Evolutionary conservation across 352 stramenopile species (phyloP), one percentile per base, ranked within the genome.

Genomic region (Pythium scleroteichum): DNA sequence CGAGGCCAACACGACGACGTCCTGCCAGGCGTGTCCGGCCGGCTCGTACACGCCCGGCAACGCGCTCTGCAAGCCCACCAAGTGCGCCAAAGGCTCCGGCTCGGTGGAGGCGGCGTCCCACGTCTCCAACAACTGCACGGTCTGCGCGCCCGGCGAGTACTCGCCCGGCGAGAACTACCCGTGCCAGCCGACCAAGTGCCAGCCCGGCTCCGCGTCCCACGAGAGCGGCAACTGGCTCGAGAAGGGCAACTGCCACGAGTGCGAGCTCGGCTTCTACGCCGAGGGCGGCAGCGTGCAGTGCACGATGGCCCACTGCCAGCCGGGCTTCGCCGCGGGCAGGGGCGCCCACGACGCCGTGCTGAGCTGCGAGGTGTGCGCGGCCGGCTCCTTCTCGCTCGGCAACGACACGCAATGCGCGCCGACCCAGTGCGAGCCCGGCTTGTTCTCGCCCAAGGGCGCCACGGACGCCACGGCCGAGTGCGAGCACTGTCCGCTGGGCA

Each of bases 131-230:
- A 84, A 80, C 60, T 84, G 75, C 16, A 84, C 72, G 9, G 63
- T 75, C 46, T 84, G 75, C 41, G 60, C 19, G 0, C 39, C 66
- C 10, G 75, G 75, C 22, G 60, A 78, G 42, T 84, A 68, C 59
- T 76, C 62, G 29, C 75, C 75, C 2, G 75, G 72, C 12, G 75
- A 78, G 49, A 79, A 79, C 68, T 84, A 81, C 60, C 72, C 73
- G 27, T 84, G 75, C 53, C 44, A 42, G 4, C 48, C 64, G 2
- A 81, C 73, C 17, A 41, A 29, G 19, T 84, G 75, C 47, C 57
- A 50, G 14, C 51, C 53, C 10, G 75, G 75, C 4, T 75, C 53
- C 19, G 66, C 75, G 1, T 81, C 75, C 7, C 48, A 55, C 12
- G 66, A 62, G 8, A 41, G 42, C 10, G 72, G 69, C 17, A 78